Conservation (phyloP, 441 rosid species). For the Croton setiger region DNA sequence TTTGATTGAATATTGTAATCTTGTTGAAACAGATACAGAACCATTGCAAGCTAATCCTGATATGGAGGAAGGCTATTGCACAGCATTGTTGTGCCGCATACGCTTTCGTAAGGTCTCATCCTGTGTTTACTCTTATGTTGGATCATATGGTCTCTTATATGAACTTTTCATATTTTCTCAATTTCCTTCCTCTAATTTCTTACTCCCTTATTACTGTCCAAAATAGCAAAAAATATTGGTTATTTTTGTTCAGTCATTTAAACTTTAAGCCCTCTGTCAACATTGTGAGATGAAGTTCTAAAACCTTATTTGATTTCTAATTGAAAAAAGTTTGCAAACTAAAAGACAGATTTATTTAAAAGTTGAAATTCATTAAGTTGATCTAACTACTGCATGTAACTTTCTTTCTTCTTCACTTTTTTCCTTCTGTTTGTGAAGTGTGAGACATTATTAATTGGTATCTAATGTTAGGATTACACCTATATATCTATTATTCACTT, state of each 20-base stretch:
- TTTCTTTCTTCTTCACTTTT: background rate
- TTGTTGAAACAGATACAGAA: slow-evolving; percentile 69
- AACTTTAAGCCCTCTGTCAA: background rate
- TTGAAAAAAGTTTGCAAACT: background rate
- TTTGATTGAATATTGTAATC: background rate
- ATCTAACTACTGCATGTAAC: slow-evolving; percentile 1
- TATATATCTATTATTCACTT: background rate
- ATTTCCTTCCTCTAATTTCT: slow-evolving; percentile 1
- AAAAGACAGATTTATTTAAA: background rate
- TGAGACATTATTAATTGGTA: background rate
- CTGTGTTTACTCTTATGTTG: slow-evolving; percentile 43
- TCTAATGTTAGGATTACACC: background rate
- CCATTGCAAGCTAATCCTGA: slow-evolving; percentile 65
- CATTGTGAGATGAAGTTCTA: background rate
- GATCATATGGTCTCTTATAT: slow-evolving; percentile 25
- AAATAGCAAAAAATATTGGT: background rate
- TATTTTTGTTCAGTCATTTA: background rate
- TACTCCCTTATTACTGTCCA: background rate
- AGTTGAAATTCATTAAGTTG: background rate
- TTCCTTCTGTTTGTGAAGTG: background rate
- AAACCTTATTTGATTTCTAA: slow-evolving; percentile 2
- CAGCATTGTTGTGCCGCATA: slow-evolving; percentile 86
- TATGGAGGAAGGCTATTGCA: slow-evolving; percentile 90
- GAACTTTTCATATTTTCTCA: slow-evolving; percentile 2
- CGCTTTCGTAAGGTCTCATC: slow-evolving; percentile 99